These are phyloP conservation scores for Penicillium cosmopolitanum DNA, from an alignment of 495 filamentous ascomycete species.

Conservation along the genomic window DNA sequence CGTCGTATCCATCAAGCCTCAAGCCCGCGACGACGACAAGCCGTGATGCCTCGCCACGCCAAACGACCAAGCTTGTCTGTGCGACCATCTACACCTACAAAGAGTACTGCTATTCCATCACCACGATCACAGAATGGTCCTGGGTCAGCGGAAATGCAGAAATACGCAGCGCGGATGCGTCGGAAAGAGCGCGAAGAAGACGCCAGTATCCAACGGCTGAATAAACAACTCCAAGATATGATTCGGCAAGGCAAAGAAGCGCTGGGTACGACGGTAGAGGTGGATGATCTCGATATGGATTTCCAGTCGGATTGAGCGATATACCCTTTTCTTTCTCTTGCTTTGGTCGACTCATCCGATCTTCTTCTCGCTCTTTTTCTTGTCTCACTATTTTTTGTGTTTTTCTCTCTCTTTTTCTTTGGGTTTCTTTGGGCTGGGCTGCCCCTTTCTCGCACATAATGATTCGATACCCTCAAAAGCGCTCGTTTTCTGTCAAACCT, in stretches of 20 bases:
- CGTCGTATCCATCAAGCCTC: conserved; percentile 30
- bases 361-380: not conserved
- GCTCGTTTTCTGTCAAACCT: conserved; percentile 8
- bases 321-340: conserved; percentile 8
- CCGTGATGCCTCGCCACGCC: conserved; percentile 26
- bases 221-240: conserved; percentile 77
- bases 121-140: conserved; percentile 47
- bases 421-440: conserved; percentile 4
- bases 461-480: conserved; percentile 35
- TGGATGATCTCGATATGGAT: conserved; percentile 62
- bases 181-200: conserved; percentile 80
- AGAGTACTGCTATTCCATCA: conserved; percentile 31
- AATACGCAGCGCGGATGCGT: conserved; percentile 65
- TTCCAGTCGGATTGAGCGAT: conserved; percentile 9
- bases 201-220: conserved; percentile 74
- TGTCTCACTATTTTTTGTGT: not conserved
- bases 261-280: conserved; percentile 75
- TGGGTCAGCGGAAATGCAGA: conserved; percentile 64
- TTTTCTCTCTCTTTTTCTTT: conserved; percentile 4
- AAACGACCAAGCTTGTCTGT: conserved; percentile 36
- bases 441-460: conserved; percentile 10
- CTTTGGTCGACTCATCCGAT: conserved; percentile 8
- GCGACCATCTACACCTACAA: conserved; percentile 46
- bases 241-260: conserved; percentile 88
- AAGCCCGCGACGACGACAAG: conserved; percentile 34